These are phyloP conservation scores for Neonothopanus nambi DNA, from an alignment of 1,284 basidiomycete genomes.

Conservation along the genomic window DNA sequence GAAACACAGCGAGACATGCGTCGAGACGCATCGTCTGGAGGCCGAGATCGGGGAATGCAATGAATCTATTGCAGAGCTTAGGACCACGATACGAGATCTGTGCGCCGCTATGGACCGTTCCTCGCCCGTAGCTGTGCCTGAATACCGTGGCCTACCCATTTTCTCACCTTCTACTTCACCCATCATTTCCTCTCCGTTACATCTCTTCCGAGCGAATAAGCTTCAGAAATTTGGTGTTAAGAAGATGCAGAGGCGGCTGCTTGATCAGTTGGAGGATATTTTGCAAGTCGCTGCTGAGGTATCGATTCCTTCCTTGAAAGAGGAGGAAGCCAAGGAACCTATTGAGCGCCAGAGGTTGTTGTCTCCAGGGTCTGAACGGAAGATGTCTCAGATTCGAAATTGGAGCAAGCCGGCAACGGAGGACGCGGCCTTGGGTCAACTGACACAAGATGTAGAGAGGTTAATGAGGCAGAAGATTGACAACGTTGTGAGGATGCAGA, in stretches of 20 bases:
- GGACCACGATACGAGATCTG: constrained; percentile 80
- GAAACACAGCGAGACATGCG: constrained; percentile 99
- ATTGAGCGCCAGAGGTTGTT: constrained; percentile 92
- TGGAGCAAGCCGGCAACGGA: constrained; percentile 87
- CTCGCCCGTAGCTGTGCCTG: constrained; percentile 60
- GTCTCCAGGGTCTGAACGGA: constrained; percentile 83
- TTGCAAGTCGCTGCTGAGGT: constrained; percentile 81
- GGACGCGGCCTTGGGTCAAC: constrained; percentile 80
- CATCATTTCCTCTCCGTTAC: constrained; percentile 66
- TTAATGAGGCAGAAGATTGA: constrained; percentile 93
- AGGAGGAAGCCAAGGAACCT: constrained; percentile 87
- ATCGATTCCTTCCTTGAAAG: constrained; percentile 86
- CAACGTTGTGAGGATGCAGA: constrained; percentile 95
- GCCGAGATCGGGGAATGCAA: constrained; percentile 94
- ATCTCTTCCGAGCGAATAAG: constrained; percentile 69
- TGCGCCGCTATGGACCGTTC: constrained; percentile 62
- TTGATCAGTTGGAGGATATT: constrained; percentile 87
- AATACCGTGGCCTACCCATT: constrained; percentile 89
- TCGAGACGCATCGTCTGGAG: constrained; percentile 94
- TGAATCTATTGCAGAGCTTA: constrained; percentile 87
- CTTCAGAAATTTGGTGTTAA: constrained; percentile 81
- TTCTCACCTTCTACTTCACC: constrained; percentile 71
- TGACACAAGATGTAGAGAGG: constrained; percentile 85
- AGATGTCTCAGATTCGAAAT: constrained; percentile 75
- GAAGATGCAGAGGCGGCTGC: constrained; percentile 76